These are phyloP conservation scores for Rhynchospora pubera DNA, from an alignment of 176 grass and related monocot species.

Conservation along the genomic window DNA sequence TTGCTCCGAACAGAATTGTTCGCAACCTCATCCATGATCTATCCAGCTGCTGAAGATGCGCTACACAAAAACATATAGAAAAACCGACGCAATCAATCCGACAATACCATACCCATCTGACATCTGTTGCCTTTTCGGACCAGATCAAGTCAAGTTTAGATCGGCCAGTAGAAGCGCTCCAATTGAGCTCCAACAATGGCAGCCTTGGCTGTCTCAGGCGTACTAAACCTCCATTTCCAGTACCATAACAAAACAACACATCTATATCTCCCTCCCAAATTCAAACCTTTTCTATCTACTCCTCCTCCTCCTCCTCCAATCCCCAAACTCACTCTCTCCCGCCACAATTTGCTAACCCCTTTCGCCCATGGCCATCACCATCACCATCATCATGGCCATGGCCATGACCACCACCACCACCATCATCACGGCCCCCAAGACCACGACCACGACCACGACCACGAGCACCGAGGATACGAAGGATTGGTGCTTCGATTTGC, in stretches of 20 bases:
- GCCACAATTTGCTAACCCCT: slow-evolving; percentile 5
- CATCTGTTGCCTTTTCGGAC: neutral
- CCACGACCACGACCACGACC: slow-evolving; percentile 16
- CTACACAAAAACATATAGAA: neutral
- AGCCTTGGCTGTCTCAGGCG: slow-evolving; percentile 18
- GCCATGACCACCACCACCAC: neutral
- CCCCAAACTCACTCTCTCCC: neutral
- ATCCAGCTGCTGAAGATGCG: neutral
- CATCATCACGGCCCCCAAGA: neutral
- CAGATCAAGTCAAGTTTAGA: neutral
- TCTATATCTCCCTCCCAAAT: neutral
- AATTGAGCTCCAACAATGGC: slow-evolving; percentile 10
- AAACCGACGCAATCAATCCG: neutral
- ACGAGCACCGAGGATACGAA: slow-evolving; percentile 21
- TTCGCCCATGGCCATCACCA: slow-evolving; percentile 39
- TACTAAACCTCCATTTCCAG: neutral
- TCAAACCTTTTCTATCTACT: neutral
- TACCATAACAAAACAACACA: neutral
- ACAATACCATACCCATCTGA: slow-evolving; percentile 2
- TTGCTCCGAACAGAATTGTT: neutral
- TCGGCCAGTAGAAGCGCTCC: neutral
- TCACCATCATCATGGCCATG: neutral
- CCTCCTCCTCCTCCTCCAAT: neutral
- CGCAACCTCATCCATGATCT: neutral
- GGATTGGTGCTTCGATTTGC: slow-evolving; percentile 55